Percentiles rank a stretch among this genome's conserved stretches.
Conservation (phyloP, 208 protist species). For the Wallacemonas collosoma region DNA sequence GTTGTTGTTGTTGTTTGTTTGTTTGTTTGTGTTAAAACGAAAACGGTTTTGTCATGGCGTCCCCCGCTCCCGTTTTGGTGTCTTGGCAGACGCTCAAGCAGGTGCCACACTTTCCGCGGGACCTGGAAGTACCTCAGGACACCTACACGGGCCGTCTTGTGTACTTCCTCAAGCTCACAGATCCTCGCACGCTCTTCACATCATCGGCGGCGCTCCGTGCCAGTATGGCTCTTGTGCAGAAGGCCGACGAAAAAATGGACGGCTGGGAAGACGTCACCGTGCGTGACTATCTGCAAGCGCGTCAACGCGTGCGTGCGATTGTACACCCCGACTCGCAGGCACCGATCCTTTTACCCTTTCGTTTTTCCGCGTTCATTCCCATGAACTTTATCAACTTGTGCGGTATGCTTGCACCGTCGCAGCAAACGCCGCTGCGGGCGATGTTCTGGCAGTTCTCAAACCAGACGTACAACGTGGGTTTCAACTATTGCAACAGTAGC, state of each 20-base stretch:
- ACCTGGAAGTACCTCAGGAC: conserved; percentile 38
- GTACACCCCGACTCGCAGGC: conserved; percentile 83
- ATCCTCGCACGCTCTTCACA: conserved; percentile 52
- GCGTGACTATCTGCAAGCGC: conserved; percentile 42
- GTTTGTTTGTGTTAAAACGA: no score
- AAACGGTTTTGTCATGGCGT: background rate
- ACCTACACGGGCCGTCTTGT: conserved; percentile 45
- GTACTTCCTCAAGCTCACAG: conserved; percentile 53
- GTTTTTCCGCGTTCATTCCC: conserved; percentile 89
- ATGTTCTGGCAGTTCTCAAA: conserved; percentile 91
- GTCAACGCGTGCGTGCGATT: conserved; percentile 49
- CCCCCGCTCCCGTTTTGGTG: background rate
- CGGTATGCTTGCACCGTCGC: conserved; percentile 73
- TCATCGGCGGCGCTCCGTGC: conserved; percentile 32
- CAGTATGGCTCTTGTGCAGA: conserved; percentile 32
- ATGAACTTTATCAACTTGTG: conserved; percentile 85
- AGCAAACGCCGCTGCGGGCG: conserved; percentile 51
- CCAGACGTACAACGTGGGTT: conserved; percentile 90
- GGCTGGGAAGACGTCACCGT: conserved; percentile 38
- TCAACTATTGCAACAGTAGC: conserved; percentile 93
- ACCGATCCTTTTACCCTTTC: conserved; percentile 76
- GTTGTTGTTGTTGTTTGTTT: no score
- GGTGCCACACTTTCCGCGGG: conserved; percentile 38
- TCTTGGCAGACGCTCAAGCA: conserved; percentile 32
- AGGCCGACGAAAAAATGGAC: conserved; percentile 23